These are phyloP conservation scores for Mycosphaerella arachidis DNA, from an alignment of 2,329 filamentous ascomycete species.

Conservation along the genomic window DNA sequence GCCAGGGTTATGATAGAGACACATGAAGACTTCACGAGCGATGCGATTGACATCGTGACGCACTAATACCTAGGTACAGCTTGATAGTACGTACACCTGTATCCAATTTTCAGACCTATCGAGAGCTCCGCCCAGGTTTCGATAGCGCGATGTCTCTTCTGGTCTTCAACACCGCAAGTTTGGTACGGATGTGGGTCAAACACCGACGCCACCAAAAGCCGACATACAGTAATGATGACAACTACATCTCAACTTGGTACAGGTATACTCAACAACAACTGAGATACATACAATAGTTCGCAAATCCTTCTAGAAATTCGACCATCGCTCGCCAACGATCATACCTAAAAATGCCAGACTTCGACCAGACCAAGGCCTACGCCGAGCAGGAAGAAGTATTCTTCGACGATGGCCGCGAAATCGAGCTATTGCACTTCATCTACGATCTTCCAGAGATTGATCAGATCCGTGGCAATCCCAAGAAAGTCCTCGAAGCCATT, in stretches of 20 bases:
- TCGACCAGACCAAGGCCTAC: slow-evolving; percentile 45
- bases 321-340: not conserved
- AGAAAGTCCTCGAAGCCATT: slow-evolving; percentile 62
- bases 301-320: not conserved
- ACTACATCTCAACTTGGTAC: not conserved
- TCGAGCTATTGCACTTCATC: slow-evolving; percentile 67
- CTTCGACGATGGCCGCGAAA: slow-evolving; percentile 67
- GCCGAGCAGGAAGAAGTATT: slow-evolving; percentile 45
- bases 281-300: not conserved
- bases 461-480: slow-evolving; percentile 59
- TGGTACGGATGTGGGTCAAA: slow-evolving; percentile 1
- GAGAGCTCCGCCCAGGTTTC: no score
- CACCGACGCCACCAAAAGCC: not conserved
- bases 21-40: no score
- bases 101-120: no score
- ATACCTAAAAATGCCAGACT: slow-evolving; percentile 25
- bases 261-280: not conserved
- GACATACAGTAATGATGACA: not conserved
- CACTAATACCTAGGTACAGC: no score
- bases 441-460: slow-evolving; percentile 59
- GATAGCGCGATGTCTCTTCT: no score
- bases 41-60: no score
- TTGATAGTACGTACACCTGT: no score
- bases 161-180: not conserved
- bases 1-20: no score